Conservation (phyloP, 225 moss, liverwort and hornwort species). For the Climacium dendroides region DNA sequence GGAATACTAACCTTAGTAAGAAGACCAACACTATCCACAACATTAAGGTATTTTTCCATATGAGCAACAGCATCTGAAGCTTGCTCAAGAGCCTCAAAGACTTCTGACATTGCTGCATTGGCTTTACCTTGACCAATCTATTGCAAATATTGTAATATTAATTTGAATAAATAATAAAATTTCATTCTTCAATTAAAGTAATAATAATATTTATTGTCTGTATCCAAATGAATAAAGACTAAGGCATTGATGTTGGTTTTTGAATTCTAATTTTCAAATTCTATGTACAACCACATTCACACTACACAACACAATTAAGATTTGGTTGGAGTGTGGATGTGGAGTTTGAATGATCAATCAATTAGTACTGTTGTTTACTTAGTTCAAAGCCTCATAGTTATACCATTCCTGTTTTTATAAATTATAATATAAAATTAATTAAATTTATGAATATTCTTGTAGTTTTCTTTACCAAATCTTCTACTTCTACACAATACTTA, state of each 20-base stretch:
- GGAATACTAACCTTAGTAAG: not conserved
- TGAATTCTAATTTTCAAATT: too few species aligned
- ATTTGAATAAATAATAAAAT: not conserved
- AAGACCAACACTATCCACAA: not conserved
- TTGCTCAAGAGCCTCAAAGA: conserved; percentile 13
- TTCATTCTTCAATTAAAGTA: not conserved
- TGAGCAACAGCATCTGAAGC: not conserved
- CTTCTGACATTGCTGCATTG: conserved; percentile 8
- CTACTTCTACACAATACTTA: conserved; percentile 1
- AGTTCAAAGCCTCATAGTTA: too few species aligned
- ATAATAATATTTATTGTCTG: too few species aligned
- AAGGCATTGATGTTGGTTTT: too few species aligned
- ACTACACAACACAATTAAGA: too few species aligned
- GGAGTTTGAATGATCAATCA: too few species aligned
- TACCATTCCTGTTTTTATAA: too few species aligned
- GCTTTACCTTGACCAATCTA: conserved; percentile 43
- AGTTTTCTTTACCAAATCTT: not conserved
- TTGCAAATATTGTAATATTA: not conserved
- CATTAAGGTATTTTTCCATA: conserved; percentile 18
- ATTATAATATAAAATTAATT: too few species aligned
- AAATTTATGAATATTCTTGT: not conserved
- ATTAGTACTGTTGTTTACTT: too few species aligned
- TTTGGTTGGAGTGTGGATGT: too few species aligned
- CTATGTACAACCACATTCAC: too few species aligned
- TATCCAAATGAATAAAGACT: too few species aligned